Evolutionary conservation across 495 filamentous ascomycete genomes (phyloP), one percentile per base, ranked within the genome.

Genomic region (Penicillium daleae): DNA sequence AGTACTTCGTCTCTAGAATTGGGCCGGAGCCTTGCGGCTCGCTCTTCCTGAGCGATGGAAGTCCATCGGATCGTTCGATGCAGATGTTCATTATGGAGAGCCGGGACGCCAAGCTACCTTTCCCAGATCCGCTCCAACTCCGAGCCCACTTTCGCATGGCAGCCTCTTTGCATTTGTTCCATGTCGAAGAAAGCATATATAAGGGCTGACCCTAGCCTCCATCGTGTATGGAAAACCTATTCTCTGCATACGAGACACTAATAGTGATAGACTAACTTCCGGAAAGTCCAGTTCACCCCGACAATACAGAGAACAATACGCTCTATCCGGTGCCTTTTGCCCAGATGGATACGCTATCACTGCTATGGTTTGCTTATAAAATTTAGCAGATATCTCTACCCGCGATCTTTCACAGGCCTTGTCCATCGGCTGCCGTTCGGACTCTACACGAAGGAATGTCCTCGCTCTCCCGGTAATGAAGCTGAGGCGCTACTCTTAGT

Each of bases 381-480:
- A 7, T 0, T 56, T 15, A 33, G 52, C 26, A 22, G 9, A 32
- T 19, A 31, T n/a, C 52, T 27, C 32, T 56, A 32, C 9, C 29
- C 33, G 4, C 13, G 29, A 22, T 56, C 26, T 40, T 31, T 32
- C 33, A 35, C 29, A 10, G 52, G 44, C 3, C 44, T 48, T 9
- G 52, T 56, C 2, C 52, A 56, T 6, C 52, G 37, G 22, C 44
- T 57, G 13, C 68, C 66, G 0, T 66, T 71, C 57, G 63, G 63
- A 8, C 52, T 71, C 19, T 40, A 58, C 9, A 48, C 64, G n/a
- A 71, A 71, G 37, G 33, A 66, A 31, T 71, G 62, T 40, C 15
- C 33, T 33, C 48, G 62, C 8, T 44, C 65, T 32, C 52, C 50
- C 2, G 35, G 62, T 19, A 71, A 58, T 33, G 68, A 71, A 50